Evolutionary conservation across 495 filamentous ascomycete genomes (phyloP).

Genomic region (Viridothelium virens): DNA sequence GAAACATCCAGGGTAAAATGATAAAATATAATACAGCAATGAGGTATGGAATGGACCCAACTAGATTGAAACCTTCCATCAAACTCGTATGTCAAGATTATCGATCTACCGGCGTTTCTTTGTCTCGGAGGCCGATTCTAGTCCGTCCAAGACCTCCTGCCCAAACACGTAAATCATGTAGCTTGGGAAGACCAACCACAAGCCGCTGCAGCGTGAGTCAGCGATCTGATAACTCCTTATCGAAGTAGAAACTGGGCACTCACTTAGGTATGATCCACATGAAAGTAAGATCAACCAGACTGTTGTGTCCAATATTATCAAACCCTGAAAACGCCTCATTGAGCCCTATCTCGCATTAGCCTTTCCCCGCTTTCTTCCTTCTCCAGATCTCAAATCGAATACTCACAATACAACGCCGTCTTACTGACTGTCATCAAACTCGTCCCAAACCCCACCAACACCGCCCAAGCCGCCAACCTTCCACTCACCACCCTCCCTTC

Average conservation of each 20-base stretch:
- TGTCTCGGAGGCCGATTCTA: slow-evolving; percentile 40
- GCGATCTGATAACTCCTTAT: background rate
- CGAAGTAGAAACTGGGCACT: slow-evolving; percentile 28
- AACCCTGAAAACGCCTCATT: slow-evolving; percentile 73
- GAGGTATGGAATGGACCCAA: background rate
- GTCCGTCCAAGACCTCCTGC: slow-evolving; percentile 58
- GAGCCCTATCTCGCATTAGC: slow-evolving; percentile 36
- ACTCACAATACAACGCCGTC: slow-evolving; percentile 78
- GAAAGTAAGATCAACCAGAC: slow-evolving; percentile 46
- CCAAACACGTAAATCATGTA: slow-evolving; percentile 66
- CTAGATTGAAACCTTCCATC: background rate
- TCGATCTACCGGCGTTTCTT: background rate
- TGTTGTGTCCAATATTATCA: slow-evolving; percentile 72
- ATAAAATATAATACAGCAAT: background rate
- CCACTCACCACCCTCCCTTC: slow-evolving; percentile 51
- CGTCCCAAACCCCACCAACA: slow-evolving; percentile 59
- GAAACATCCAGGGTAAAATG: background rate
- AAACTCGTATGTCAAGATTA: background rate
- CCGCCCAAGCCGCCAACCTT: slow-evolving; percentile 51
- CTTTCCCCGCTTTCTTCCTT: background rate
- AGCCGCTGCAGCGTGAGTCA: slow-evolving; percentile 46
- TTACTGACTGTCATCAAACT: slow-evolving; percentile 80
- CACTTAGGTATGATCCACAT: slow-evolving; percentile 79
- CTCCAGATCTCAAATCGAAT: background rate
- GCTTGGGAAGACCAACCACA: slow-evolving; percentile 66